Evolutionary conservation across 208 protist genomes (phyloP), one percentile per base, ranked within the genome.

Genomic region (Acanthamoeba sp.): DNA sequence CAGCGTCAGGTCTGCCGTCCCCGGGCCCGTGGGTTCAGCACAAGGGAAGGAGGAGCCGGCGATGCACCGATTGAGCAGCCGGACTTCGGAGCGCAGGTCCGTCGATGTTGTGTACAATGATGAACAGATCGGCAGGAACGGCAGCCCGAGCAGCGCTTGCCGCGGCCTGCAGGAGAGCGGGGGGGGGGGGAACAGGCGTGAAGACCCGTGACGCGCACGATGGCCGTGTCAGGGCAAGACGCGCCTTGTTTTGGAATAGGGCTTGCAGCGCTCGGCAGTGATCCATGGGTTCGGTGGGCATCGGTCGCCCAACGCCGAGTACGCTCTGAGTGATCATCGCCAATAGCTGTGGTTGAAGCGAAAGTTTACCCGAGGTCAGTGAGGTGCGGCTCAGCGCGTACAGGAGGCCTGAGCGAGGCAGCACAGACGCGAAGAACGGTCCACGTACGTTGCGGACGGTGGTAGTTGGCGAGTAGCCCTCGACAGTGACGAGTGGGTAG

Each of bases 51-150:
- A 38, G 9, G 24, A 55, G 38, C 5, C 20, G 22, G 32, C 45
- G 32, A 40, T 3, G 38, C 24, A 91, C 85, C 62, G 85, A 38
- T 24, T 91, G 85, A 36, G 85, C 34, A 9, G 27, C n/a, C 20
- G 85, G 34, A 36, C 42, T 91, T 27, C 85, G 50, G 5, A 91
- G 32, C 62, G 85, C 85, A 38, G 45, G 59, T 29, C 85, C 85
- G 85, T 91, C 85, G 29, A 91, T 91, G 57, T 91, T 91, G 24
- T 91, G 85, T 34, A 91, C 34, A 45, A 91, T 73, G 38, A 91
- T 38, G 57, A 76, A 91, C 24, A 91, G 32, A 24, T 91, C 85
- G 7, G 4, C 6, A 45, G 85, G 85, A 10, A 91, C 36, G 48
- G 24, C 32, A 32, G 62, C 85, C 52, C 62, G 85, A 2, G 38